phyloP scores from a whole-genome alignment of 176 grass and related monocot genomes.

The Secale cereale region DNA sequence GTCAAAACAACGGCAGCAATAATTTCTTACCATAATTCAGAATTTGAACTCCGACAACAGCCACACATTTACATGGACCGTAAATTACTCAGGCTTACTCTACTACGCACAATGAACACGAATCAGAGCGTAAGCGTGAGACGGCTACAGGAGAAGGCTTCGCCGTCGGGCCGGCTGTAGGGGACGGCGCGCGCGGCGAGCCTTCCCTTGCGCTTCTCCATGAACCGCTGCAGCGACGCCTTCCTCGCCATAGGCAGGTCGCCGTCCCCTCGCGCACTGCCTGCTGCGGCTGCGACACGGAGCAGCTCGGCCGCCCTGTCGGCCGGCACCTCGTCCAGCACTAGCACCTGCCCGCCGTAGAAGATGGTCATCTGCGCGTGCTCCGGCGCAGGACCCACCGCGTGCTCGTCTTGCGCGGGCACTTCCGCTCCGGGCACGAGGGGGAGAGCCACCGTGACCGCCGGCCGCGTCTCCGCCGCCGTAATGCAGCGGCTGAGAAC shows the following conservation, averaged over 20 bases:
- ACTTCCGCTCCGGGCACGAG: constrained; percentile 28
- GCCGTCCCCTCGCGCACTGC: background rate
- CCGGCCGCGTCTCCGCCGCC: background rate
- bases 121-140: constrained; percentile 25
- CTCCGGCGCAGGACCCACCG: background rate
- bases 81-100: too few relatives aligned
- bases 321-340: background rate
- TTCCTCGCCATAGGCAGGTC: constrained; percentile 61
- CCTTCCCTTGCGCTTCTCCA: constrained; percentile 62
- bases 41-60: background rate
- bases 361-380: constrained; percentile 50
- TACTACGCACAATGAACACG: too few relatives aligned
- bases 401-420: background rate
- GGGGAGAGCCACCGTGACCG: background rate
- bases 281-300: background rate
- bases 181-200: constrained; percentile 7
- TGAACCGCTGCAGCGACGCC: constrained; percentile 60
- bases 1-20: background rate
- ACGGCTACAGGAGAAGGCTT: too few relatives aligned
- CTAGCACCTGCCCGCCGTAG: constrained; percentile 35
- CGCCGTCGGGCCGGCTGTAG: constrained; percentile 19
- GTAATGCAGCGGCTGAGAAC: constrained; percentile 56
- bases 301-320: constrained; percentile 24
- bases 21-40: background rate
- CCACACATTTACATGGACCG: background rate